phyloP scores from a whole-genome alignment of 805 yeast genomes.

The Wickerhamiella bombiphila region DNA sequence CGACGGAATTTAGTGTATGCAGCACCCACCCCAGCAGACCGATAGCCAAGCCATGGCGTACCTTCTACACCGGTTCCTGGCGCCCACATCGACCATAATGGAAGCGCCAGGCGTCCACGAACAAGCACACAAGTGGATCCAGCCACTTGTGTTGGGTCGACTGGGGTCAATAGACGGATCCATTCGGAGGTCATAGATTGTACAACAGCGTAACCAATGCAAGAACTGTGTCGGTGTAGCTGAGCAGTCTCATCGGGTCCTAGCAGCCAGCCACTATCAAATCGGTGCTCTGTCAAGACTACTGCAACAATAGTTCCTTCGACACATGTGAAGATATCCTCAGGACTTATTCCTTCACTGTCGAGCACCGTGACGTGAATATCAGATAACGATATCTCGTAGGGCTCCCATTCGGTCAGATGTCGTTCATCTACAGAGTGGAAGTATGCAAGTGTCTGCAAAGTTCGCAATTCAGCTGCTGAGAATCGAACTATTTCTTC shows the following conservation, averaged over 20 bases:
- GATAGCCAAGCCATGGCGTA: constrained; percentile 30
- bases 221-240: constrained; percentile 18
- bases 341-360: constrained; percentile 16
- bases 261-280: constrained; percentile 1
- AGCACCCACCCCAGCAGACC: constrained; percentile 29
- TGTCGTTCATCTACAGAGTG: constrained; percentile 19
- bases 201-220: constrained; percentile 42
- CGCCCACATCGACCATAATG: constrained; percentile 37
- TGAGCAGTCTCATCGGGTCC: constrained; percentile 3
- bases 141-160: constrained; percentile 14
- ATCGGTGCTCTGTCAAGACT: not conserved
- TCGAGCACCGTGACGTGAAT: constrained; percentile 14
- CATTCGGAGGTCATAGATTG: constrained; percentile 40
- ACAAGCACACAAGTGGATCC: constrained; percentile 3
- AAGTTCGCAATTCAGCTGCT: constrained; percentile 15
- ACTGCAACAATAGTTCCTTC: constrained; percentile 26
- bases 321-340: constrained; percentile 18
- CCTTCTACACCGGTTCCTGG: constrained; percentile 18
- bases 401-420: constrained; percentile 23
- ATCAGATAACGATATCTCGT: constrained; percentile 15
- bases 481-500: constrained; percentile 17
- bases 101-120: constrained; percentile 32
- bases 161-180: constrained; percentile 43
- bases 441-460: constrained; percentile 21
- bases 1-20: constrained; percentile 45